Conservation (phyloP, 1,139 yeast species). For the Komagataea norvegica region DNA sequence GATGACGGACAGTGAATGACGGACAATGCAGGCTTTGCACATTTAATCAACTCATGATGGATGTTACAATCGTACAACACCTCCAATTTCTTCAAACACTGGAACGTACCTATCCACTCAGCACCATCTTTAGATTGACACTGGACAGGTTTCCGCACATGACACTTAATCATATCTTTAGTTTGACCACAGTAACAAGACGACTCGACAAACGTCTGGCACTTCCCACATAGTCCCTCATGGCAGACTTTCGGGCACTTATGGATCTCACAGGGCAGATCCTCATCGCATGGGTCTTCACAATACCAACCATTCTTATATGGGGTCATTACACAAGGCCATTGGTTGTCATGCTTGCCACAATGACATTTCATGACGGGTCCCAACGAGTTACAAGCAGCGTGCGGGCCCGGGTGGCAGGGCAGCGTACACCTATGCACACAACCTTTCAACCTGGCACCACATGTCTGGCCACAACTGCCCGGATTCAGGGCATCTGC, state of each 20-base stretch:
- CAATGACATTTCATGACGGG: slow-evolving; percentile 68
- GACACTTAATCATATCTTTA: slow-evolving; percentile 42
- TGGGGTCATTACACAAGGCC: slow-evolving; percentile 71
- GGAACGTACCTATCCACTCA: slow-evolving; percentile 50
- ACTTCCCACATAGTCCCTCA: slow-evolving; percentile 74
- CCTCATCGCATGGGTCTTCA: slow-evolving; percentile 51
- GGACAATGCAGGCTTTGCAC: slow-evolving; percentile 43
- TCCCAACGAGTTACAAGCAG: slow-evolving; percentile 74
- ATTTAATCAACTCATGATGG: slow-evolving; percentile 54
- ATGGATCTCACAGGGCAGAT: slow-evolving; percentile 71
- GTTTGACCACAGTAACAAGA: slow-evolving; percentile 75
- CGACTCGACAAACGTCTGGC: slow-evolving; percentile 42
- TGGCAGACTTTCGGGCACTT: slow-evolving; percentile 59
- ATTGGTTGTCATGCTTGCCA: slow-evolving; percentile 61
- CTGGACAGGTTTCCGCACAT: slow-evolving; percentile 35
- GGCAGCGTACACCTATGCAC: slow-evolving; percentile 69
- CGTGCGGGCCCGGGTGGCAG: slow-evolving; percentile 92
- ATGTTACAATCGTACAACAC: slow-evolving; percentile 59
- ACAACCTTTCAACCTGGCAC: slow-evolving; percentile 49
- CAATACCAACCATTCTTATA: slow-evolving; percentile 69
- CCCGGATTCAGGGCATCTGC: slow-evolving; percentile 65
- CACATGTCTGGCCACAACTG: slow-evolving; percentile 86
- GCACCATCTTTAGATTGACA: slow-evolving; percentile 36
- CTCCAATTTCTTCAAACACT: slow-evolving; percentile 51
- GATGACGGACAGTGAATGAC: slow-evolving; percentile 54